Base-by-base conservation (phyloP, 805 yeast genomes). In the Candida sithepensis region DNA sequence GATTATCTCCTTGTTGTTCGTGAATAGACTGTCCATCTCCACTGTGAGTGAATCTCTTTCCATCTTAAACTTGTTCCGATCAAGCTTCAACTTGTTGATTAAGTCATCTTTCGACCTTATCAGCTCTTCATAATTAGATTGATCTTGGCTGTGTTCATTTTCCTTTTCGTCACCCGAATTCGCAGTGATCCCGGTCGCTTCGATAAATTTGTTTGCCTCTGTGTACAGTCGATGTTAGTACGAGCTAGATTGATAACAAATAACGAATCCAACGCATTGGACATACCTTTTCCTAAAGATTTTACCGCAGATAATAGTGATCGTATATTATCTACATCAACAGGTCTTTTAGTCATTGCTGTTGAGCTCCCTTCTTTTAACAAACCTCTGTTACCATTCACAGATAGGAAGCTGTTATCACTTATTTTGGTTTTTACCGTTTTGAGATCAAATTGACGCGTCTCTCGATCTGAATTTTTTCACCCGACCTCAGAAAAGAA, bases 11-110 rank as follows among this genome's bases (percentile, higher is more conserved):
- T 38, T 34, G 30, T 42, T 34, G 23, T n/a, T 21, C 7, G 24
- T 19, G 7, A 21, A 42, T 2, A 42, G 34, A 21, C 18, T 10
- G n/a, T 28, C 42, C 30, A 44, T 47, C 39, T 47, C 47, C 24
- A 26, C 21, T n/a, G 30, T 40, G 16, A 47, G 26, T 21, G 33
- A 21, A 26, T 44, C 48, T 32, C 43, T 34, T 12, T 45, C 43
- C 18, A 14, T 18, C 9, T 45, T 48, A 16, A 41, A 32, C 2
- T 26, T 30, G 9, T 20, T 10, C 7, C 28, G 42, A 9, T 48
- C 44, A 2, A 13, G n/a, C 21, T 21, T 32, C 13, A 48, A 37
- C 33, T 39, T 13, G 9, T 24, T 20, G 14, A 48, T 30, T 22
- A 16, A 36, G 10, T 21, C 32, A 14, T 39, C 41, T 39, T 39